A percentile compares a stretch with the other conserved stretches of the same genome.
phyloP scores from a whole-genome alignment of 352 stramenopile species.

The Globisporangium cylindrosporum region DNA sequence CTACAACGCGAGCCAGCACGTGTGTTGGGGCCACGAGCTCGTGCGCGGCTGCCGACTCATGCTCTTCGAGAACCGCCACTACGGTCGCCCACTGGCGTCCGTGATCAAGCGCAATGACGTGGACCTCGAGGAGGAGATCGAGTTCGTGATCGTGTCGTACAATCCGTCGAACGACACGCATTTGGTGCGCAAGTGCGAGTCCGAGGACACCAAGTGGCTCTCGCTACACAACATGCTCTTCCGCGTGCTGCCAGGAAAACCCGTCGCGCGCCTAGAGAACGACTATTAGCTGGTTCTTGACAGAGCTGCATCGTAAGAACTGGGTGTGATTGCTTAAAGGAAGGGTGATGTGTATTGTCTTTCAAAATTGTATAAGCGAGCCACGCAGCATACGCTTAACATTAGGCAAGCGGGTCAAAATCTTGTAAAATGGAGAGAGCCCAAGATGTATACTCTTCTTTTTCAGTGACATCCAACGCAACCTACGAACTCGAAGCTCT shows the following conservation, averaged over 20 bases:
- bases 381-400: neutral
- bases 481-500: neutral
- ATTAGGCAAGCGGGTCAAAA: neutral
- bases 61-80: constrained; percentile 43
- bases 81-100: constrained; percentile 33
- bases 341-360: neutral
- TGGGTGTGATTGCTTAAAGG: neutral
- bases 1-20: constrained; percentile 55
- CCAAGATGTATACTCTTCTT: constrained; percentile 9
- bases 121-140: constrained; percentile 42
- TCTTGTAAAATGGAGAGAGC: neutral
- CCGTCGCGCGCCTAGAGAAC: constrained; percentile 27
- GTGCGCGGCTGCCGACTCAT: constrained; percentile 40
- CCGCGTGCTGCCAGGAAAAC: constrained; percentile 29
- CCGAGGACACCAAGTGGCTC: constrained; percentile 43
- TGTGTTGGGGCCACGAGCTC: constrained; percentile 72
- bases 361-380: neutral
- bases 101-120: constrained; percentile 36
- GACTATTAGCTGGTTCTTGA: neutral
- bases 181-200: constrained; percentile 40
- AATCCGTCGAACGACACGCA: constrained; percentile 40
- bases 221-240: constrained; percentile 53
- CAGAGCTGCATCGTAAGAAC: neutral
- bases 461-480: constrained; percentile 1
- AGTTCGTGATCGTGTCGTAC: constrained; percentile 46